Conservation (phyloP, 192 early-diverging fungal species). For the Backusella mclennaniae region DNA sequence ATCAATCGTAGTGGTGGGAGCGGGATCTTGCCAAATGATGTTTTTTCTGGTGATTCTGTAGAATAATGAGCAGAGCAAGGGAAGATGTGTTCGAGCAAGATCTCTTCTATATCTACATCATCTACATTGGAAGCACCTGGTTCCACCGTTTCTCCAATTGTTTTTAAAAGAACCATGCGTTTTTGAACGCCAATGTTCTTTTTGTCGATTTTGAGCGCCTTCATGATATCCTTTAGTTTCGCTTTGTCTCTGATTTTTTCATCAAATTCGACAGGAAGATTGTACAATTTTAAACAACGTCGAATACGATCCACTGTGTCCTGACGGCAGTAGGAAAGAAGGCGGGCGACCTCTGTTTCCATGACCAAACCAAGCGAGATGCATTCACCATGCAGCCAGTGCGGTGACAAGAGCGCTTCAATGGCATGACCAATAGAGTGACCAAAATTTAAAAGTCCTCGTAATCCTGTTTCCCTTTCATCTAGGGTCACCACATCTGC, state of each 20-base stretch:
- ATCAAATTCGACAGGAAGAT: slow-evolving; percentile 76
- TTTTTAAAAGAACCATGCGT: slow-evolving; percentile 78
- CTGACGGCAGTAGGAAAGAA: slow-evolving; percentile 75
- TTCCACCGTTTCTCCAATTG: slow-evolving; percentile 83
- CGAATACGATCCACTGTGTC: slow-evolving; percentile 78
- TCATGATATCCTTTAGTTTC: slow-evolving; percentile 75
- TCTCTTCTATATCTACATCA: slow-evolving; percentile 67
- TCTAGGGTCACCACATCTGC: slow-evolving; percentile 92
- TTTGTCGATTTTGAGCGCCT: slow-evolving; percentile 90
- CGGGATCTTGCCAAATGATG: background rate
- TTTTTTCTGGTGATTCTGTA: background rate
- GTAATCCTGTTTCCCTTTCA: slow-evolving; percentile 90
- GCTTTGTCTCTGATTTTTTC: slow-evolving; percentile 56
- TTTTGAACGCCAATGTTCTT: slow-evolving; percentile 90
- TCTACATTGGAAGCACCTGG: slow-evolving; percentile 72
- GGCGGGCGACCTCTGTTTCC: slow-evolving; percentile 86
- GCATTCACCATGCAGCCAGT: slow-evolving; percentile 93
- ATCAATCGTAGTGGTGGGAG: background rate
- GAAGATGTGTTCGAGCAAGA: slow-evolving; percentile 27
- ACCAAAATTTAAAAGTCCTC: slow-evolving; percentile 94
- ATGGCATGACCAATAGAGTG: slow-evolving; percentile 96
- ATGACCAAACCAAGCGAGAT: slow-evolving; percentile 91
- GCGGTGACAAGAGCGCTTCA: slow-evolving; percentile 84
- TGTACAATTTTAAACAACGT: slow-evolving; percentile 80
- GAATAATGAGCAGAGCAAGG: slow-evolving; percentile 38